Conservation (phyloP, 2,329 filamentous ascomycete genomes). For the Colletotrichum tabaci region DNA sequence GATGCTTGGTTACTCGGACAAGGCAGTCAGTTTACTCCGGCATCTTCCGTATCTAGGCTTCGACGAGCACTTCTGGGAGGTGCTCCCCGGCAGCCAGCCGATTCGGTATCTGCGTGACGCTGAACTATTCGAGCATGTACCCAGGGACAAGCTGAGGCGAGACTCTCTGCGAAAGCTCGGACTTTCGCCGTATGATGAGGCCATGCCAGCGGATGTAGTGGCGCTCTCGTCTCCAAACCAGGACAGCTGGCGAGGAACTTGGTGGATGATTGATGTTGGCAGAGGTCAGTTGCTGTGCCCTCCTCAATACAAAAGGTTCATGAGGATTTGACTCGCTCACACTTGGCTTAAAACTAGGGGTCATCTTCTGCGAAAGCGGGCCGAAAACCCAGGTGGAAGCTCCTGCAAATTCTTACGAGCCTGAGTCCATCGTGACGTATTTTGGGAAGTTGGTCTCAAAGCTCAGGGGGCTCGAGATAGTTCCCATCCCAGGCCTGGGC, state of each 20-base stretch:
- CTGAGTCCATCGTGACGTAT: slow-evolving; percentile 11
- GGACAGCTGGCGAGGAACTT: slow-evolving; percentile 9
- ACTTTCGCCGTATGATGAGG: slow-evolving; percentile 15
- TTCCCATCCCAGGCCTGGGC: slow-evolving; percentile 18
- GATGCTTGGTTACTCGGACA: slow-evolving; percentile 18
- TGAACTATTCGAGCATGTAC: not conserved
- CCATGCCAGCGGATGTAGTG: slow-evolving; percentile 7
- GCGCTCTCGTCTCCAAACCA: slow-evolving; percentile 5
- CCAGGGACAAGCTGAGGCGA: not conserved
- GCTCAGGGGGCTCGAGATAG: slow-evolving; percentile 11
- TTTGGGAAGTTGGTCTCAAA: slow-evolving; percentile 7
- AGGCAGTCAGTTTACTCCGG: slow-evolving; percentile 15
- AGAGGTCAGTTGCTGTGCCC: slow-evolving; percentile 18
- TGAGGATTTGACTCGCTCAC: not conserved
- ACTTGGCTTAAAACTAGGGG: slow-evolving; percentile 10
- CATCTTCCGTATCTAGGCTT: slow-evolving; percentile 27
- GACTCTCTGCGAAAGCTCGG: slow-evolving; percentile 1
- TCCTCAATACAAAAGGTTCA: slow-evolving; percentile 1
- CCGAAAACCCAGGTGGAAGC: not conserved
- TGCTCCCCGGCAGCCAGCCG: slow-evolving; percentile 10
- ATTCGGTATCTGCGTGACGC: slow-evolving; percentile 27
- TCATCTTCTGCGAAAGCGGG: slow-evolving; percentile 11
- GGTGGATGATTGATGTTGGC: slow-evolving; percentile 13
- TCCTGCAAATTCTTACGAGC: not conserved
- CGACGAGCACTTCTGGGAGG: slow-evolving; percentile 26